Evolutionary conservation across 2,329 filamentous ascomycete genomes (phyloP).

Genomic region (Aspergillus sp.): DNA sequence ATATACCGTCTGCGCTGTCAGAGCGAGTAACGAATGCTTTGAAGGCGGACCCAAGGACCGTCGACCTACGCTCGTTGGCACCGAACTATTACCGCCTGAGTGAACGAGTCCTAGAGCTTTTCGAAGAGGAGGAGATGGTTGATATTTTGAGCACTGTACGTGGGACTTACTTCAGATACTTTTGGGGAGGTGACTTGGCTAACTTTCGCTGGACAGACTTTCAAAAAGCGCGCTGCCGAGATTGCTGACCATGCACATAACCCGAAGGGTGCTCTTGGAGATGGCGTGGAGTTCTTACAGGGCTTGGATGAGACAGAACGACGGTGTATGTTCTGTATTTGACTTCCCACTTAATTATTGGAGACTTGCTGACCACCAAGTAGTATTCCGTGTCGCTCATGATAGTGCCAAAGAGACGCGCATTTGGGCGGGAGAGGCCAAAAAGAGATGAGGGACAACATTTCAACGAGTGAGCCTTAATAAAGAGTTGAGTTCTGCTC

Average conservation of each 20-base stretch:
- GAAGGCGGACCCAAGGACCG: slow-evolving; percentile 82
- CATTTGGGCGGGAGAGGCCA: slow-evolving; percentile 67
- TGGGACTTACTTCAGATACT: background rate
- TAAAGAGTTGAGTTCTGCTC: slow-evolving; percentile 28
- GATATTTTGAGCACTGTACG: slow-evolving; percentile 63
- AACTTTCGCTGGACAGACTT: slow-evolving; percentile 56
- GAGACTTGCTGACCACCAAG: slow-evolving; percentile 4
- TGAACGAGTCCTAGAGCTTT: slow-evolving; percentile 81
- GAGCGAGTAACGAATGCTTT: slow-evolving; percentile 82
- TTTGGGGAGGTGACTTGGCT: background rate
- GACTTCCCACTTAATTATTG: background rate
- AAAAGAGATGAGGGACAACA: slow-evolving; percentile 38
- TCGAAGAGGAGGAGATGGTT: slow-evolving; percentile 80
- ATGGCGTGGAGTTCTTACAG: slow-evolving; percentile 76
- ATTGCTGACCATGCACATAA: slow-evolving; percentile 89
- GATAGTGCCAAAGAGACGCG: slow-evolving; percentile 70
- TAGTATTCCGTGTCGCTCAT: slow-evolving; percentile 71
- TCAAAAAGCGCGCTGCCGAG: slow-evolving; percentile 75
- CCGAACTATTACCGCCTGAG: slow-evolving; percentile 87
- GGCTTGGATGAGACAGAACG: slow-evolving; percentile 90
- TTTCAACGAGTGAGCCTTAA: background rate
- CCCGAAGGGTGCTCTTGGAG: slow-evolving; percentile 66
- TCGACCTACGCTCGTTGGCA: slow-evolving; percentile 79
- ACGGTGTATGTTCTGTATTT: slow-evolving; percentile 44
- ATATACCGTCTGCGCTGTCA: slow-evolving; percentile 75